A percentile compares a stretch with the other conserved stretches of the same genome.
Conservation (phyloP, 106 monocot species). For the Amphibolis antarctica region DNA sequence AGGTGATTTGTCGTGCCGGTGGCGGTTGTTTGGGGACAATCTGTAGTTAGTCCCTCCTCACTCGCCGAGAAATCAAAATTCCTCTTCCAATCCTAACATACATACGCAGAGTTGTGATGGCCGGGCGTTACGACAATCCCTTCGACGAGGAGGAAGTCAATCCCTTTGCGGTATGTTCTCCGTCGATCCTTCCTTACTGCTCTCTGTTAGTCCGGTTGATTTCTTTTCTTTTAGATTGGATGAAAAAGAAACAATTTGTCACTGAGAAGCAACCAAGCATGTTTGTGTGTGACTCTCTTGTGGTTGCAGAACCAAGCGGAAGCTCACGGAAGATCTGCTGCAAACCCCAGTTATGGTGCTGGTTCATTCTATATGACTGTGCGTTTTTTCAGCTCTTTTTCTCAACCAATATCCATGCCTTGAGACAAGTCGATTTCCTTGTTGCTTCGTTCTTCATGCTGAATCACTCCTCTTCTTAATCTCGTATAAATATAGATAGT, state of each 20-base stretch:
- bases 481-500: no score
- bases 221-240: neutral
- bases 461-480: no score
- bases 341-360: constrained; percentile 53
- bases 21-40: no score
- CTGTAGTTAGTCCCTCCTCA: no score
- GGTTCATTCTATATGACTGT: constrained; percentile 58
- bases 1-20: no score
- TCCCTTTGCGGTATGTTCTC: constrained; percentile 14
- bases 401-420: no score
- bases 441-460: no score
- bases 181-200: neutral
- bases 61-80: no score
- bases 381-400: constrained; percentile 17
- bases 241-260: no score
- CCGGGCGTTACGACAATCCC: constrained; percentile 18
- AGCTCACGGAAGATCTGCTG: constrained; percentile 21
- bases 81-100: no score
- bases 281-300: neutral
- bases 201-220: neutral
- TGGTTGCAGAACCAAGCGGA: constrained; percentile 28
- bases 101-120: constrained; percentile 2
- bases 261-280: neutral
- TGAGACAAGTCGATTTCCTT: no score
- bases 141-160: constrained; percentile 27